Percentiles rank a stretch among this genome's conserved stretches.
These are phyloP conservation scores for Byssothecium circinans DNA, from an alignment of 2,329 filamentous ascomycete species.

Conservation along the genomic window DNA sequence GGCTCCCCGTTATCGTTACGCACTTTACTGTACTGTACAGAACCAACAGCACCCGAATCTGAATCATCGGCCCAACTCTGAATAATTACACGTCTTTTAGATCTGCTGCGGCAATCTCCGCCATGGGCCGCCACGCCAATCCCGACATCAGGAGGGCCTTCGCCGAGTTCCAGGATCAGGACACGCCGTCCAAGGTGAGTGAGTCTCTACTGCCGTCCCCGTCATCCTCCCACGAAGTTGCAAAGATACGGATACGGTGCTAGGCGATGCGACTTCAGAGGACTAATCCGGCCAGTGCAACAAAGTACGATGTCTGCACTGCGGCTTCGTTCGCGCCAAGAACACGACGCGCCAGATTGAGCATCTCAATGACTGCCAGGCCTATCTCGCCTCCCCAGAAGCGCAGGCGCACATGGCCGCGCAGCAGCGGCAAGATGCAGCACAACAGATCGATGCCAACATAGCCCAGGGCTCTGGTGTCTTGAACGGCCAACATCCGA, in stretches of 20 bases:
- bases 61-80: too few relatives aligned
- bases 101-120: background rate
- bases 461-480: slow-evolving; percentile 35
- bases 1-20: too few relatives aligned
- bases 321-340: slow-evolving; percentile 54
- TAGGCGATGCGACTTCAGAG: too few relatives aligned
- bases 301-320: slow-evolving; percentile 53
- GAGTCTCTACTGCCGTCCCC: slow-evolving; percentile 3
- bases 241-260: background rate
- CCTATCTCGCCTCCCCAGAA: slow-evolving; percentile 49
- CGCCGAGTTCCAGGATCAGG: slow-evolving; percentile 45
- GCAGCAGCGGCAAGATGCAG: slow-evolving; percentile 12
- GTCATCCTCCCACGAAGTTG: background rate
- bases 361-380: slow-evolving; percentile 51
- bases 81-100: background rate
- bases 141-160: slow-evolving; percentile 46
- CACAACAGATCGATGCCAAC: slow-evolving; percentile 11
- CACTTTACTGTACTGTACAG: too few relatives aligned
- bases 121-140: slow-evolving; percentile 44
- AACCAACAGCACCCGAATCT: too few relatives aligned
- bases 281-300: slow-evolving; percentile 43
- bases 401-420: slow-evolving; percentile 41
- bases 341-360: slow-evolving; percentile 56
- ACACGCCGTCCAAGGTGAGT: slow-evolving; percentile 45
- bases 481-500: slow-evolving; percentile 50